phyloP scores from a whole-genome alignment of 148 eudicot species.

The Fagopyrum esculentum region DNA sequence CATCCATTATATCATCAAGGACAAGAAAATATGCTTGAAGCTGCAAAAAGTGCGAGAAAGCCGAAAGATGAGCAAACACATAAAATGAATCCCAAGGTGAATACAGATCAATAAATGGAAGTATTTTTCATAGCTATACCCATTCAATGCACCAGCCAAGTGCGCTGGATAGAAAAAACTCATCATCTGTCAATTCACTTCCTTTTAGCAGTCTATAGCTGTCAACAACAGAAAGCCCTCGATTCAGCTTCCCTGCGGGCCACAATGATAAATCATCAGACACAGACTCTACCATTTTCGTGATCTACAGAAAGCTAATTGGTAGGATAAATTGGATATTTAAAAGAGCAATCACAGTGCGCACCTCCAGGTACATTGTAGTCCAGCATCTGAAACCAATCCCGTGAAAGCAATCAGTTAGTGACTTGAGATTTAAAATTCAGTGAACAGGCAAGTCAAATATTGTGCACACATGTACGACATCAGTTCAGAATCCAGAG shows the following conservation, averaged over 20 bases:
- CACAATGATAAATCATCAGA: constrained; percentile 12
- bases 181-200: constrained; percentile 65
- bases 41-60: constrained; percentile 27
- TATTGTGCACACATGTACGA: neutral
- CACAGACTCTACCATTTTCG: neutral
- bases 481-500: neutral
- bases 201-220: constrained; percentile 80
- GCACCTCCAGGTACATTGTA: constrained; percentile 95
- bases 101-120: neutral
- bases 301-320: too few relatives aligned
- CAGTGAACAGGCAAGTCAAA: neutral
- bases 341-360: neutral
- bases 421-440: neutral
- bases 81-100: neutral
- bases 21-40: constrained; percentile 92
- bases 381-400: constrained; percentile 69
- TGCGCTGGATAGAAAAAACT: constrained; percentile 69
- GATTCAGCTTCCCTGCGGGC: constrained; percentile 73
- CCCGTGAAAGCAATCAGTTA: constrained; percentile 6
- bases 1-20: constrained; percentile 88
- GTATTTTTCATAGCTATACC: constrained; percentile 34
- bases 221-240: constrained; percentile 88
- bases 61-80: neutral
- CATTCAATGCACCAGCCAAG: constrained; percentile 99
- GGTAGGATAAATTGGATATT: too few relatives aligned